Percentiles rank a stretch among this genome's conserved stretches.
Conservation (phyloP, 2,329 filamentous ascomycete genomes). For the Fusarium abutilonis region DNA sequence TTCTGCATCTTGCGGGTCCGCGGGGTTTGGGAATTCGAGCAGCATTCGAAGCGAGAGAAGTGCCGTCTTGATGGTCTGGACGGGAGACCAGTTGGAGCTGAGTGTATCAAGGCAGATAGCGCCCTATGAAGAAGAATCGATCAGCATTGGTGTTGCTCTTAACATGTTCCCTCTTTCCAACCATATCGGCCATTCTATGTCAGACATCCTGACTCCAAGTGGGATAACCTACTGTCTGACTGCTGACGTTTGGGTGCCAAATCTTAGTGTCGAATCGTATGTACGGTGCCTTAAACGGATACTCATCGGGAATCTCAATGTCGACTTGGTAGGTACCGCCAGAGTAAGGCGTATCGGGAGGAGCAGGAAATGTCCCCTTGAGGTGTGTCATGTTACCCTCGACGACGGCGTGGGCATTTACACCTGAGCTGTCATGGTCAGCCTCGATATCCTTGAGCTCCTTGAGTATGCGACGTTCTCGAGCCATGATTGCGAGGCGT, state of each 20-base stretch:
- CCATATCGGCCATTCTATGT: background rate
- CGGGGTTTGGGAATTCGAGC: conserved; percentile 91
- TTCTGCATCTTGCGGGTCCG: conserved; percentile 95
- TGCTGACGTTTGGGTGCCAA: conserved; percentile 98
- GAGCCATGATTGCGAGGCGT: conserved; percentile 54
- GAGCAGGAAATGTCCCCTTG: conserved; percentile 83
- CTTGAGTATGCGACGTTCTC: conserved; percentile 73
- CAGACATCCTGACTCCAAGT: background rate
- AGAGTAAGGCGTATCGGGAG: conserved; percentile 92
- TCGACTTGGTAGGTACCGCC: conserved; percentile 85
- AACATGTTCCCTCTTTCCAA: background rate
- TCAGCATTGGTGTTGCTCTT: conserved; percentile 19
- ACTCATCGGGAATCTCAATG: conserved; percentile 86
- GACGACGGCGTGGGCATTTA: conserved; percentile 72
- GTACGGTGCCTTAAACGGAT: conserved; percentile 89
- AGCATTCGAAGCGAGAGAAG: conserved; percentile 93
- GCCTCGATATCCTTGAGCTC: conserved; percentile 78
- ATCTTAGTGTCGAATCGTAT: conserved; percentile 95
- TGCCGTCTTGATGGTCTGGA: conserved; percentile 95
- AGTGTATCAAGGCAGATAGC: conserved; percentile 97
- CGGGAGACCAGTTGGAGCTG: conserved; percentile 89
- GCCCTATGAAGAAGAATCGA: conserved; percentile 66
- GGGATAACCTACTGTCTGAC: conserved; percentile 76
- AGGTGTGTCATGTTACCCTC: conserved; percentile 82
- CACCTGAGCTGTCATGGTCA: conserved; percentile 78